phyloP scores from a whole-genome alignment of 2,329 filamentous ascomycete genomes.

The Graphiopsis chlorocephala region DNA sequence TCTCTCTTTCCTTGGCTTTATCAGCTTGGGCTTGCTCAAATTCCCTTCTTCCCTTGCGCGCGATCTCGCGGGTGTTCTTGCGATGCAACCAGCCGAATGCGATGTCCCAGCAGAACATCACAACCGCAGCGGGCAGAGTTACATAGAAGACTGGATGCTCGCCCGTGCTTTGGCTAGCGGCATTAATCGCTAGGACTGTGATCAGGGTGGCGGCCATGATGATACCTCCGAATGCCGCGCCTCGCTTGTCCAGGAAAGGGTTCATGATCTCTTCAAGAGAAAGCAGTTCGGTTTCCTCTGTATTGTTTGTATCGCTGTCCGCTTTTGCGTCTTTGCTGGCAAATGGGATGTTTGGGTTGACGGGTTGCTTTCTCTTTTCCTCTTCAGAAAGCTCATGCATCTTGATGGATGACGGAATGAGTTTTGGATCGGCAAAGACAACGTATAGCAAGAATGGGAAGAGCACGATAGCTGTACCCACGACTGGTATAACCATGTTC shows the following conservation, averaged over 20 bases:
- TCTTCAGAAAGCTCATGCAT: slow-evolving; percentile 66
- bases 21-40: slow-evolving; percentile 45
- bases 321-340: slow-evolving; percentile 53
- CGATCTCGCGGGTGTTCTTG: slow-evolving; percentile 61
- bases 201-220: slow-evolving; percentile 68
- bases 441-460: slow-evolving; percentile 70
- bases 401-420: slow-evolving; percentile 64
- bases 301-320: slow-evolving; percentile 44
- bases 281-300: slow-evolving; percentile 54
- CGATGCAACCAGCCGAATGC: slow-evolving; percentile 62
- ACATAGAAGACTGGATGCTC: slow-evolving; percentile 65
- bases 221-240: slow-evolving; percentile 61
- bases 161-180: slow-evolving; percentile 50
- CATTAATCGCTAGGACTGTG: slow-evolving; percentile 65
- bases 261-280: slow-evolving; percentile 73
- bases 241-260: slow-evolving; percentile 66
- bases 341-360: slow-evolving; percentile 71
- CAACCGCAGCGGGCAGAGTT: slow-evolving; percentile 64
- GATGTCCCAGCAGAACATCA: slow-evolving; percentile 69
- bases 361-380: slow-evolving; percentile 53
- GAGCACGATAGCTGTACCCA: slow-evolving; percentile 64
- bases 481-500: slow-evolving; percentile 73
- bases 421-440: slow-evolving; percentile 61
- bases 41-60: slow-evolving; percentile 51
- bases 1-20: slow-evolving; percentile 35